phyloP scores from a whole-genome alignment of 345 rosid genomes.

The Moringa oleifera region DNA sequence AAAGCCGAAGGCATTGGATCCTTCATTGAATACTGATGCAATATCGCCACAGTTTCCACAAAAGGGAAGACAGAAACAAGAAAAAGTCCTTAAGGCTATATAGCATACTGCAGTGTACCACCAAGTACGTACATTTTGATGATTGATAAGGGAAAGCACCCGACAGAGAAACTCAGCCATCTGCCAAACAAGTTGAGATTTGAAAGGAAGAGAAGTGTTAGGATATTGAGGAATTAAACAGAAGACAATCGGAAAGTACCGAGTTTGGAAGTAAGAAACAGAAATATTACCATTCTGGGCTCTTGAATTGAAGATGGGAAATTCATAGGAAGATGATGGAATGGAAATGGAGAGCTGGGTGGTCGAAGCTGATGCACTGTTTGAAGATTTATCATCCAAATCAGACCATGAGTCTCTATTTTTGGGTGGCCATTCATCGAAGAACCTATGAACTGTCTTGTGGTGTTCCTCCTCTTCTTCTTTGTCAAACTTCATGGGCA shows the following conservation, averaged over 20 bases:
- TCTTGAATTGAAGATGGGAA: slow-evolving; percentile 45
- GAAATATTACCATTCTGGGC: slow-evolving; percentile 28
- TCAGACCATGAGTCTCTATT: slow-evolving; percentile 53
- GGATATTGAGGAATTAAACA: background rate
- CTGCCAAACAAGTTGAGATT: slow-evolving; percentile 8
- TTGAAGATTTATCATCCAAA: slow-evolving; percentile 56
- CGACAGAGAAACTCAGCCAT: slow-evolving; percentile 8
- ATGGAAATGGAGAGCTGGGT: slow-evolving; percentile 63
- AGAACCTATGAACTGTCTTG: slow-evolving; percentile 74
- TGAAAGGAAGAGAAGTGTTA: background rate
- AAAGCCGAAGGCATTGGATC: background rate
- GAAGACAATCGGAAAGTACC: background rate
- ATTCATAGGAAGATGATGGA: slow-evolving; percentile 53
- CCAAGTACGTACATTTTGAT: slow-evolving; percentile 9
- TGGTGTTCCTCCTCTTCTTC: slow-evolving; percentile 42
- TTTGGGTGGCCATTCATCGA: slow-evolving; percentile 83
- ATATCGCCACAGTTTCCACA: background rate
- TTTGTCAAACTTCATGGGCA: slow-evolving; percentile 32
- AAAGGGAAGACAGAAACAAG: background rate
- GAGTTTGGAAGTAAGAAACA: background rate
- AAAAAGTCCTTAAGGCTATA: background rate
- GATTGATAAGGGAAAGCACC: slow-evolving; percentile 3
- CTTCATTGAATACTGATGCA: background rate
- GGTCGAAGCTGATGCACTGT: slow-evolving; percentile 35
- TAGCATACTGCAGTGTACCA: background rate